phyloP scores from a whole-genome alignment of 148 eudicot species.

The Polygonum aviculare region DNA sequence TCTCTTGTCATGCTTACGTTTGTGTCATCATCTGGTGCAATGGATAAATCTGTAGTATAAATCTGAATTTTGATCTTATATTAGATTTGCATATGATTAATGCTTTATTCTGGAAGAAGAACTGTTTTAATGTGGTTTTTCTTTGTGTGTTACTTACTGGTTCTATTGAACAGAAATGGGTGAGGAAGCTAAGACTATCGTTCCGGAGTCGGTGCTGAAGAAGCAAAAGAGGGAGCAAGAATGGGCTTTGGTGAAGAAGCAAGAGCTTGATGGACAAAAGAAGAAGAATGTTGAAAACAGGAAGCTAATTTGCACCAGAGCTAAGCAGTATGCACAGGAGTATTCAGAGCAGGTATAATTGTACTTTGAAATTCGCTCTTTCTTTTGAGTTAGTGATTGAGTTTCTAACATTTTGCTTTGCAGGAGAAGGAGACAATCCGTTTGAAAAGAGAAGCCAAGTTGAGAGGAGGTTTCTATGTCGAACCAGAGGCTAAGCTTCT shows the following conservation, averaged over 20 bases:
- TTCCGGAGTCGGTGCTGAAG: conserved; percentile 81
- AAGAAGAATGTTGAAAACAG: conserved; percentile 59
- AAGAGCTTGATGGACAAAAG: conserved; percentile 35
- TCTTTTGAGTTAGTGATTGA: not conserved
- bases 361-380: not conserved
- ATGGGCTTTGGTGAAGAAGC: conserved; percentile 59
- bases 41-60: not conserved
- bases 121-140: not conserved
- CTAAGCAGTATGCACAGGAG: conserved; percentile 54
- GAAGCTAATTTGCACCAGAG: conserved; percentile 57
- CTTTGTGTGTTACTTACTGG: not conserved
- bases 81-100: too few species aligned
- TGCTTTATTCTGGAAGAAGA: too few species aligned
- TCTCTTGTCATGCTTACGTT: not conserved
- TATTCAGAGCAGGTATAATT: conserved; percentile 43
- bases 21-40: not conserved
- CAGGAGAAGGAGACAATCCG: conserved; percentile 49
- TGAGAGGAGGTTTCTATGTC: conserved; percentile 61
- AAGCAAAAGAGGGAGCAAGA: conserved; percentile 71
- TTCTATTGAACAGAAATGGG: conserved; percentile 30
- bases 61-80: not conserved
- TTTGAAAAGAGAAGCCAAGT: conserved; percentile 54
- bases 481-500: conserved; percentile 67
- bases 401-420: not conserved
- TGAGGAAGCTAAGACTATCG: conserved; percentile 27